phyloP scores from a whole-genome alignment of 805 yeast genomes.

The Candida michaelii region DNA sequence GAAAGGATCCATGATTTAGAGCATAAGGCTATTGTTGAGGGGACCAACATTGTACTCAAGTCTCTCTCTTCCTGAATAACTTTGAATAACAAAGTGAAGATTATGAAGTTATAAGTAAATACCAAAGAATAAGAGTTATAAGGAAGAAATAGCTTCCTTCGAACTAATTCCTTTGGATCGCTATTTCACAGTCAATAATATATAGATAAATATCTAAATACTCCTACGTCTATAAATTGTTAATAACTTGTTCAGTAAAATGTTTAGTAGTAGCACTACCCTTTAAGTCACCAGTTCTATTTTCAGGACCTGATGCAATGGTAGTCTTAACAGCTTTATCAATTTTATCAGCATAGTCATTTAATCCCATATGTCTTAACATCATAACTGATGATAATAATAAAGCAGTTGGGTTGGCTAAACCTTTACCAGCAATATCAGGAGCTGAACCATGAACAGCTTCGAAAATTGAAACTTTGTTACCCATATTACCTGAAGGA shows the following conservation, averaged over 20 bases:
- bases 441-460: conserved; percentile 99
- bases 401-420: conserved; percentile 98
- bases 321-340: conserved; percentile 85
- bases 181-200: too few species aligned
- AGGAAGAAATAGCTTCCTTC: too few species aligned
- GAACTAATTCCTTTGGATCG: too few species aligned
- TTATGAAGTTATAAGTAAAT: too few species aligned
- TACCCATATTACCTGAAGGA: conserved; percentile 99
- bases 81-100: too few species aligned
- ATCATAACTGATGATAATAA: conserved; percentile 96
- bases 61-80: too few species aligned
- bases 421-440: conserved; percentile 97
- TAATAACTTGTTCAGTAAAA: conserved; percentile 90
- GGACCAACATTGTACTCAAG: conserved; percentile 55
- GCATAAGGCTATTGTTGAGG: conserved; percentile 92
- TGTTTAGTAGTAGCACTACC: conserved; percentile 87
- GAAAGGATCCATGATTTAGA: conserved; percentile 78
- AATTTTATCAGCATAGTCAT: conserved; percentile 76
- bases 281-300: conserved; percentile 95
- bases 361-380: conserved; percentile 97
- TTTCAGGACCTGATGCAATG: conserved; percentile 92
- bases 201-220: not conserved
- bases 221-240: conserved; percentile 50
- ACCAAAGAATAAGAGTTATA: too few species aligned
- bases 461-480: conserved; percentile 95